A percentile compares a stretch with the other conserved stretches of the same genome.
phyloP scores from a whole-genome alignment of 2,329 filamentous ascomycete species.

The Penicillium crustosum region DNA sequence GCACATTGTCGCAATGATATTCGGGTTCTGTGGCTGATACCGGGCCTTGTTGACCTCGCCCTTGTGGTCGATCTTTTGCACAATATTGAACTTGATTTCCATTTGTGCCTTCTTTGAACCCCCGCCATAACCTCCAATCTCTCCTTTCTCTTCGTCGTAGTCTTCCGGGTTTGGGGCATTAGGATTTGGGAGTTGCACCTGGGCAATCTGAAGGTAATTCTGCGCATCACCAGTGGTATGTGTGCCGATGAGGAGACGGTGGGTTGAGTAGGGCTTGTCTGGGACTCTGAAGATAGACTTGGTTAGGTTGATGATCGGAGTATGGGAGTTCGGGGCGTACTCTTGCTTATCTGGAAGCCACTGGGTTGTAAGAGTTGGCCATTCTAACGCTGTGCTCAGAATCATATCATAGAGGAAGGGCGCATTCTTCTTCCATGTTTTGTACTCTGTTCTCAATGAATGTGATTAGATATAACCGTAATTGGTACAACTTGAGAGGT shows the following conservation, averaged over 20 bases:
- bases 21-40: conserved; percentile 95
- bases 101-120: conserved; percentile 65
- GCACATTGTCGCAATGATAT: conserved; percentile 91
- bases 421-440: conserved; percentile 99
- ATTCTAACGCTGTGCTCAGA: conserved; percentile 88
- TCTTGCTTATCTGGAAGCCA: conserved; percentile 96
- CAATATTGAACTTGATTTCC: conserved; percentile 80
- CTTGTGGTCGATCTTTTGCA: conserved; percentile 94
- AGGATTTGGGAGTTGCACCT: conserved; percentile 86
- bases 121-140: conserved; percentile 90
- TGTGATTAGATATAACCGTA: conserved; percentile 6
- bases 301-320: neutral
- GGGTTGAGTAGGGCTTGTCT: conserved; percentile 81
- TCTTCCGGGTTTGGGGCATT: conserved; percentile 70
- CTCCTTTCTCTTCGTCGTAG: conserved; percentile 87
- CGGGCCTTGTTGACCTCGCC: conserved; percentile 98
- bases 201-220: conserved; percentile 93
- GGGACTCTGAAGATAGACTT: conserved; percentile 55
- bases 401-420: conserved; percentile 99
- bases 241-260: conserved; percentile 88
- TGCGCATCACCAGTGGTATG: conserved; percentile 83
- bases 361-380: conserved; percentile 95
- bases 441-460: conserved; percentile 69
- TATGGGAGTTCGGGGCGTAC: conserved; percentile 40
- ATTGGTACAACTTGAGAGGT: neutral